Conservation (phyloP, 345 rosid species). For the Pistacia integerrima region DNA sequence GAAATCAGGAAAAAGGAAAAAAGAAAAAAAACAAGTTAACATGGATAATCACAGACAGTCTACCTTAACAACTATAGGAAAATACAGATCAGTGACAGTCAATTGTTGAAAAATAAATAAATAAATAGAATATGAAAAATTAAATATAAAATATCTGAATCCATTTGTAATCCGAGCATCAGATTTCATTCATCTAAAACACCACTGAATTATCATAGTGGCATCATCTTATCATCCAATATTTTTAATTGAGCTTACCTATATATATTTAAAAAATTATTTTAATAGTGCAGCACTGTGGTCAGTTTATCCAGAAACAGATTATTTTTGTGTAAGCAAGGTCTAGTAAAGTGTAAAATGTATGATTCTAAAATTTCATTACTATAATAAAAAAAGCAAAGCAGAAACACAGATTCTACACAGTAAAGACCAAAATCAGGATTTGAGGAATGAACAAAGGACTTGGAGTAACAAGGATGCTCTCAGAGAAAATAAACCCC, state of each 20-base stretch:
- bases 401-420: not conserved
- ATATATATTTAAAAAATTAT: not conserved
- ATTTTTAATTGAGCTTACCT: not conserved
- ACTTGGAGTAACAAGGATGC: not conserved
- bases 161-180: not conserved
- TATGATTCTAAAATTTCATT: not conserved
- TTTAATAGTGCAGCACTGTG: not conserved
- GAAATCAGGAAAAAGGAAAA: not conserved
- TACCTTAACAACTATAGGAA: not conserved
- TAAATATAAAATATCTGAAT: not conserved
- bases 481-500: not conserved
- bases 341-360: not conserved
- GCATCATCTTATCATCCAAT: not conserved
- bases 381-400: not conserved
- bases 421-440: not conserved
- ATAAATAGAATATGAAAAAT: too few relatives aligned
- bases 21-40: not conserved
- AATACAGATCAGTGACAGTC: not conserved
- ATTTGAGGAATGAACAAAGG: not conserved
- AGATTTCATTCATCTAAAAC: not conserved
- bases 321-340: not conserved
- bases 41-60: not conserved
- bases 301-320: not conserved
- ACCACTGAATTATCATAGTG: not conserved
- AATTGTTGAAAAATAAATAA: not conserved